Evolutionary conservation across 768 basidiomycete genomes (phyloP).

Genomic region (Leccinum boreale): DNA sequence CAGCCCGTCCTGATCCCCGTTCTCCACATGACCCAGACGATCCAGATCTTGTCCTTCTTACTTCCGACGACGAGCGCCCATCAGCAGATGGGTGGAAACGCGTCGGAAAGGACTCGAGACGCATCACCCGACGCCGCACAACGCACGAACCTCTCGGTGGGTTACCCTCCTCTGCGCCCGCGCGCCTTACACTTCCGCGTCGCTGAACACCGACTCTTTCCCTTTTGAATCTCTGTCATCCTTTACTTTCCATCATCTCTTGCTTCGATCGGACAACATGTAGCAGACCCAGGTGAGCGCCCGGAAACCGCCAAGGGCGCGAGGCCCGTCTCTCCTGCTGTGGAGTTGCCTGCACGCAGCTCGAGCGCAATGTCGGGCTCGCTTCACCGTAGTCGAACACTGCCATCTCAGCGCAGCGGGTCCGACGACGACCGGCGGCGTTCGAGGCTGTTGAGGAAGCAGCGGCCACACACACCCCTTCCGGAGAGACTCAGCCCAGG

Average conservation of each 20-base stretch:
- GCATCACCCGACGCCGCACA: slow-evolving; percentile 54
- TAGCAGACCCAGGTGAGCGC: slow-evolving; percentile 19
- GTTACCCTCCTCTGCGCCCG: slow-evolving; percentile 33
- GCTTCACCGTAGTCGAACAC: slow-evolving; percentile 57
- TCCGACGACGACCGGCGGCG: slow-evolving; percentile 37
- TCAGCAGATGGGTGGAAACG: slow-evolving; percentile 53
- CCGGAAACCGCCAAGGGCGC: slow-evolving; percentile 26
- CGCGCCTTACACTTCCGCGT: slow-evolving; percentile 28
- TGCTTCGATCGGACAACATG: slow-evolving; percentile 10
- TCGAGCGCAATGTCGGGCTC: slow-evolving; percentile 31
- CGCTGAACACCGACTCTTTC: slow-evolving; percentile 23
- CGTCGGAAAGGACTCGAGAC: slow-evolving; percentile 38
- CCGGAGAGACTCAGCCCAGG: slow-evolving; percentile 20
- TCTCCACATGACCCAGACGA: slow-evolving; percentile 35
- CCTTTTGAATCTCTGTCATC: slow-evolving; percentile 1
- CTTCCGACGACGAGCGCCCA: slow-evolving; percentile 48
- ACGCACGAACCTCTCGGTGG: slow-evolving; percentile 44
- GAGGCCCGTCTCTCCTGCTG: slow-evolving; percentile 45
- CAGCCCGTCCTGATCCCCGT: slow-evolving; percentile 6
- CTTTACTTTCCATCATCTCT: slow-evolving; percentile 4
- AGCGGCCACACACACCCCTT: slow-evolving; percentile 33
- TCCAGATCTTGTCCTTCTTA: slow-evolving; percentile 44
- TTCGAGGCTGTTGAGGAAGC: slow-evolving; percentile 47
- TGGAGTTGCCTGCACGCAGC: slow-evolving; percentile 39
- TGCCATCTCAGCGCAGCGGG: slow-evolving; percentile 40